phyloP scores from a whole-genome alignment of 2,329 filamentous ascomycete genomes.

The Fusarium haematococcum region DNA sequence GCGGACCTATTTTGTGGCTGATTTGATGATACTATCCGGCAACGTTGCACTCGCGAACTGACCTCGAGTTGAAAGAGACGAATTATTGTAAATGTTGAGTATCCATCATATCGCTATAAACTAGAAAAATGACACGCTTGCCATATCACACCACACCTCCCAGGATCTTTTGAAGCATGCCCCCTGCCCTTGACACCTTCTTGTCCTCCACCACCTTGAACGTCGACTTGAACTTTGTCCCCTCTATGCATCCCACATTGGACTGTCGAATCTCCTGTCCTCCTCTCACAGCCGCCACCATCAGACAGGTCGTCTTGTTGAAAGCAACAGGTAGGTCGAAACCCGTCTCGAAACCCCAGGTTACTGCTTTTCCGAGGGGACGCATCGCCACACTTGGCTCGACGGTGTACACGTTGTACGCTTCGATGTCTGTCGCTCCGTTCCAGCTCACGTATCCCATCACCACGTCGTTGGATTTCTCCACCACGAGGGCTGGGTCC shows the following conservation, averaged over 20 bases:
- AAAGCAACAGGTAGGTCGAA: slow-evolving; percentile 31
- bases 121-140: background rate
- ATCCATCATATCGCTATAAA: background rate
- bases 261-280: slow-evolving; percentile 34
- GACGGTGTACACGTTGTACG: slow-evolving; percentile 36
- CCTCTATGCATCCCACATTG: slow-evolving; percentile 35
- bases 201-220: background rate
- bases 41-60: background rate
- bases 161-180: slow-evolving; percentile 22
- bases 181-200: background rate
- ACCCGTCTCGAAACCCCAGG: slow-evolving; percentile 40
- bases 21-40: background rate
- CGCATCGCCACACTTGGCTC: background rate
- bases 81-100: background rate
- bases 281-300: slow-evolving; percentile 33
- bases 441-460: slow-evolving; percentile 44
- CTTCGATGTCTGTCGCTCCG: slow-evolving; percentile 41
- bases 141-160: background rate
- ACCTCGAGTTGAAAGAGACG: background rate
- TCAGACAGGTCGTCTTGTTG: slow-evolving; percentile 33
- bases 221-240: slow-evolving; percentile 26
- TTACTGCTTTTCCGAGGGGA: background rate
- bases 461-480: background rate
- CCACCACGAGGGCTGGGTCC: slow-evolving; percentile 25
- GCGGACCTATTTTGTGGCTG: background rate